A percentile compares a stretch with the other conserved stretches of the same genome.
Conservation (phyloP, 2,329 filamentous ascomycete species). For the Ophiostoma sp. region DNA sequence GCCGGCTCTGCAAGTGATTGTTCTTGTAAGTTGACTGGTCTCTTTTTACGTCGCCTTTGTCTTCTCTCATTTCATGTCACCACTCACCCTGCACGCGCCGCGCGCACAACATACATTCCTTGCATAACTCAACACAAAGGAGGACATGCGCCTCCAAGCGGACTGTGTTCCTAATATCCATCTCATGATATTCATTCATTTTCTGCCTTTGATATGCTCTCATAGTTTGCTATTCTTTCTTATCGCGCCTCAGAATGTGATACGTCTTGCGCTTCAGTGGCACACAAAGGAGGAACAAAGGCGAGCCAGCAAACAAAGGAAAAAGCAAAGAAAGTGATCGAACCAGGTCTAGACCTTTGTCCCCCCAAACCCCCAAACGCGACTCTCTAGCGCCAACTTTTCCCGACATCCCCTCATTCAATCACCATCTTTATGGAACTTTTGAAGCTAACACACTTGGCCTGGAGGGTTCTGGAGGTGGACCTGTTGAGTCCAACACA, state of each 20-base stretch:
- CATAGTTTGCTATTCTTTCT: neutral
- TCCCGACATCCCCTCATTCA: neutral
- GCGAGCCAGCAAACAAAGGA: neutral
- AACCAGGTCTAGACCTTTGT: neutral
- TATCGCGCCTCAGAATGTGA: neutral
- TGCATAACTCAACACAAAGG: neutral
- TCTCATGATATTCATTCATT: neutral
- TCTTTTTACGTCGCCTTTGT: neutral
- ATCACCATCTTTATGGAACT: neutral
- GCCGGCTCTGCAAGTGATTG: slow-evolving; percentile 69
- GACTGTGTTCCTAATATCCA: neutral
- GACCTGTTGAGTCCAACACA: slow-evolving; percentile 84
- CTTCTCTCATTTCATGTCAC: slow-evolving; percentile 25
- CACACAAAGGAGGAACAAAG: slow-evolving; percentile 1
- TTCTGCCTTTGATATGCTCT: neutral
- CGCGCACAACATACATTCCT: neutral
- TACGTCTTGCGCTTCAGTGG: neutral
- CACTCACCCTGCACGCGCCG: neutral
- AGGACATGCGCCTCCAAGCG: neutral
- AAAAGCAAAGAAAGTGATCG: neutral
- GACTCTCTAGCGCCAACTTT: neutral
- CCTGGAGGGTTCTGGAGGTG: slow-evolving; percentile 78
- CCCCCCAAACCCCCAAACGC: neutral
- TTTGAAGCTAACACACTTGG: slow-evolving; percentile 24
- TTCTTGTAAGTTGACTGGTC: slow-evolving; percentile 58